Conservation (phyloP, 495 filamentous ascomycete species). For the Lasiosphaeria miniovina region DNA sequence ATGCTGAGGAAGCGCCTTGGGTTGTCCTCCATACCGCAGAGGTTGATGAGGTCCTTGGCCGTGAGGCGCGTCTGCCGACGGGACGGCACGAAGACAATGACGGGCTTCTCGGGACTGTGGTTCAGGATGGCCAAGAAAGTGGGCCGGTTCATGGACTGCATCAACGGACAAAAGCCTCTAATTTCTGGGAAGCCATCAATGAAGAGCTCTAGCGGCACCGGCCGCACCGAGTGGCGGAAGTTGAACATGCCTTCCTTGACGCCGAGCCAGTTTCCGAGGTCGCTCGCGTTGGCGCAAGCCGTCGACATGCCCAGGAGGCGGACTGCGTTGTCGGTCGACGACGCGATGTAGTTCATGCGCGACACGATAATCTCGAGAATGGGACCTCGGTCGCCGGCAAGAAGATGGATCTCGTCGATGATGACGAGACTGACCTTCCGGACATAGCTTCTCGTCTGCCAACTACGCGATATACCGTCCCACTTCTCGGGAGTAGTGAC, state of each 20-base stretch:
- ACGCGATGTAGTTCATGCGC: constrained; percentile 98
- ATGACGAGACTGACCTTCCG: constrained; percentile 93
- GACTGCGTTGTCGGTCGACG: constrained; percentile 82
- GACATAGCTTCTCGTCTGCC: constrained; percentile 96
- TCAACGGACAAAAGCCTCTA: constrained; percentile 92
- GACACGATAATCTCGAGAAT: constrained; percentile 99
- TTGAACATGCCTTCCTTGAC: constrained; percentile 96
- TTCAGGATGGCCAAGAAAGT: constrained; percentile 95
- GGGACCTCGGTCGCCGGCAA: constrained; percentile 92
- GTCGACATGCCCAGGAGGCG: constrained; percentile 97
- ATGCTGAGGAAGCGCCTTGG: constrained; percentile 87
- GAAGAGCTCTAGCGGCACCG: constrained; percentile 90
- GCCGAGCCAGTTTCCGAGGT: constrained; percentile 94
- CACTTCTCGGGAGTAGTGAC: constrained; percentile 99
- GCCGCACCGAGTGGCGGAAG: constrained; percentile 95
- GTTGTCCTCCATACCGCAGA: constrained; percentile 98
- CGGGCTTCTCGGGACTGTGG: constrained; percentile 92
- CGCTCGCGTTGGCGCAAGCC: constrained; percentile 91
- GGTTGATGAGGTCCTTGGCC: constrained; percentile 92
- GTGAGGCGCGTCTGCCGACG: constrained; percentile 92
- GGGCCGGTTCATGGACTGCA: constrained; percentile 98
- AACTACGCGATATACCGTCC: constrained; percentile 98
- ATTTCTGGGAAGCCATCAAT: constrained; percentile 97
- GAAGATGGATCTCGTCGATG: constrained; percentile 96
- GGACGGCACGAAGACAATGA: constrained; percentile 97